Conservation (phyloP, 139 green algal species). For the Closterium sp. region DNA sequence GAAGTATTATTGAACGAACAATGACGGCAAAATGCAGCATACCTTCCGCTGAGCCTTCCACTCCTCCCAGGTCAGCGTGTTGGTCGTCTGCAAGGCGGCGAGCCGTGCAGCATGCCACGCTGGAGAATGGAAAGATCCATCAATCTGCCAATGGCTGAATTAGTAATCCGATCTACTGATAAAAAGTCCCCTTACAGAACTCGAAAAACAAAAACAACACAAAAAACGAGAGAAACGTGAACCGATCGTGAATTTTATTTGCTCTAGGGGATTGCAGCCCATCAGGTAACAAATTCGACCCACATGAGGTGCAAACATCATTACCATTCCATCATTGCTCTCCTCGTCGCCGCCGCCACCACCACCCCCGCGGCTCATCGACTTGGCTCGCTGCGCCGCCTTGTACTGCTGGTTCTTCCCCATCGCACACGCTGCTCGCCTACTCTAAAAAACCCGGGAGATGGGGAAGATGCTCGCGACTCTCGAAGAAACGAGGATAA, state of each 20-base stretch:
- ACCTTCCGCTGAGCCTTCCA: constrained; percentile 63
- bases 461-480: too few relatives aligned
- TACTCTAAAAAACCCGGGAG: not conserved
- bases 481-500: too few relatives aligned
- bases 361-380: constrained; percentile 18
- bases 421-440: constrained; percentile 48
- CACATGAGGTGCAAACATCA: constrained; percentile 17
- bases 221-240: not conserved
- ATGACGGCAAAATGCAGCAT: not conserved
- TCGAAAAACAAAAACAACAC: not conserved
- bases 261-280: not conserved
- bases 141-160: constrained; percentile 45
- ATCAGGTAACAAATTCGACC: not conserved
- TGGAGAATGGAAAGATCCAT: constrained; percentile 63
- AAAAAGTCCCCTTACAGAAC: not conserved
- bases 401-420: constrained; percentile 62
- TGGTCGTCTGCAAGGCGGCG: constrained; percentile 53
- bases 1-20: not conserved
- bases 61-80: constrained; percentile 62
- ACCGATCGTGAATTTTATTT: not conserved
- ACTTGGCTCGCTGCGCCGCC: constrained; percentile 44
- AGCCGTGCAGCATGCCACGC: constrained; percentile 65
- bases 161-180: not conserved
- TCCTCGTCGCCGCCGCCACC: constrained; percentile 17
- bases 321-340: constrained; percentile 43